Evolutionary conservation across 371 early-diverging fungal species (phyloP).

Genomic region (Paraphysoderma sedebokerense): DNA sequence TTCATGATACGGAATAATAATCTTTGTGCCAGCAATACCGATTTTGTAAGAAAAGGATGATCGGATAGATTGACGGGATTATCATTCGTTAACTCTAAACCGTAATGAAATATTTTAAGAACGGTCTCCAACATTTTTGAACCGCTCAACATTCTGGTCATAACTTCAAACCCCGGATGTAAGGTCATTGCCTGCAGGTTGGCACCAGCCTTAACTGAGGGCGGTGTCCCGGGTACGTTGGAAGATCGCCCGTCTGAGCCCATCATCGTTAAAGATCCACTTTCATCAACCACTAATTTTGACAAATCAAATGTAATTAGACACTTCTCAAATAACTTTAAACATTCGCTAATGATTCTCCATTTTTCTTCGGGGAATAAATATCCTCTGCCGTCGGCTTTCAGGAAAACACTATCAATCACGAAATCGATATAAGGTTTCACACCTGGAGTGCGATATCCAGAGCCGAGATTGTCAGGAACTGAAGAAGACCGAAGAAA

Average conservation of each 20-base stretch:
- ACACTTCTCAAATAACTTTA: slow-evolving; percentile 60
- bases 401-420: slow-evolving; percentile 59
- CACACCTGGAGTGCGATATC: slow-evolving; percentile 46
- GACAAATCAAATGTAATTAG: slow-evolving; percentile 51
- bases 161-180: slow-evolving; percentile 77
- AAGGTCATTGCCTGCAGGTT: too few relatives aligned
- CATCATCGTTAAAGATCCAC: too few relatives aligned
- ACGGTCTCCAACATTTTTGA: slow-evolving; percentile 44
- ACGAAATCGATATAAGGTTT: slow-evolving; percentile 64
- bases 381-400: slow-evolving; percentile 44
- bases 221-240: too few relatives aligned
- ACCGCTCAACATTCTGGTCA: slow-evolving; percentile 57
- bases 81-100: slow-evolving; percentile 32
- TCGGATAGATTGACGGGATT: slow-evolving; percentile 6
- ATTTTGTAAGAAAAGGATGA: slow-evolving; percentile 9
- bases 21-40: slow-evolving; percentile 34
- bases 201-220: too few relatives aligned
- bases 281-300: slow-evolving; percentile 16
- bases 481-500: too few relatives aligned
- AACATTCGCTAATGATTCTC: slow-evolving; percentile 51
- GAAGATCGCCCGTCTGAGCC: too few relatives aligned
- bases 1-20: slow-evolving; percentile 44
- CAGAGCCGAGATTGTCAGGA: slow-evolving; percentile 30
- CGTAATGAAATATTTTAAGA: slow-evolving; percentile 39
- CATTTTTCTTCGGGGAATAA: slow-evolving; percentile 50